Evolutionary conservation across 306 rosid genomes (phyloP).

Genomic region (Fragaria ananassa): DNA sequence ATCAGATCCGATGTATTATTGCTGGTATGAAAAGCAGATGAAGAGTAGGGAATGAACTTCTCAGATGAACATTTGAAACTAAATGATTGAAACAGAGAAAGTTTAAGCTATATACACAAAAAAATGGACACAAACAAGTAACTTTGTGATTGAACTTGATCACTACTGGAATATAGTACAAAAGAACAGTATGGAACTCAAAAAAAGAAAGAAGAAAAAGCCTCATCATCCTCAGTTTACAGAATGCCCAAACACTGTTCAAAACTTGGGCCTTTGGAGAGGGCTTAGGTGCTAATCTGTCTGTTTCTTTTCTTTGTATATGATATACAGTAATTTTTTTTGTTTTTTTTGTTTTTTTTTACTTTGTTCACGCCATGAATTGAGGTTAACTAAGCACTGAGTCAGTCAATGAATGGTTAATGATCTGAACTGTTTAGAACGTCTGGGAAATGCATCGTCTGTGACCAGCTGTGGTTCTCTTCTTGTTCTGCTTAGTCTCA

Average conservation of each 20-base stretch:
- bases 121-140: conserved; percentile 3
- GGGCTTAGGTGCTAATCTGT: conserved; percentile 51
- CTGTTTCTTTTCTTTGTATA: conserved; percentile 15
- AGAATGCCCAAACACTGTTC: conserved; percentile 55
- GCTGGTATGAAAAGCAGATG: neutral
- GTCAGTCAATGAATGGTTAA: conserved; percentile 12
- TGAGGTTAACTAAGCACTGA: conserved; percentile 18
- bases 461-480: conserved; percentile 49
- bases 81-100: neutral
- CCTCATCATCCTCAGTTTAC: conserved; percentile 65
- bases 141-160: conserved; percentile 25
- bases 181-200: conserved; percentile 19
- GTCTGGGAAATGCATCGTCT: conserved; percentile 80
- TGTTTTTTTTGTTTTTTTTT: neutral
- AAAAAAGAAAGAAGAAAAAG: conserved; percentile 26
- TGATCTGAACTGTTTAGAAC: conserved; percentile 33
- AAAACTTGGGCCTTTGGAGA: conserved; percentile 64
- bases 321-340: conserved; percentile 29
- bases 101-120: neutral
- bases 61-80: neutral
- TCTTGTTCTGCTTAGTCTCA: conserved; percentile 61
- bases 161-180: conserved; percentile 36
- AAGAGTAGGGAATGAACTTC: neutral
- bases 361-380: conserved; percentile 8
- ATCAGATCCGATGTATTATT: neutral